Evolutionary conservation across 345 rosid species (phyloP).

Genomic region (Capsella bursapastoris): DNA sequence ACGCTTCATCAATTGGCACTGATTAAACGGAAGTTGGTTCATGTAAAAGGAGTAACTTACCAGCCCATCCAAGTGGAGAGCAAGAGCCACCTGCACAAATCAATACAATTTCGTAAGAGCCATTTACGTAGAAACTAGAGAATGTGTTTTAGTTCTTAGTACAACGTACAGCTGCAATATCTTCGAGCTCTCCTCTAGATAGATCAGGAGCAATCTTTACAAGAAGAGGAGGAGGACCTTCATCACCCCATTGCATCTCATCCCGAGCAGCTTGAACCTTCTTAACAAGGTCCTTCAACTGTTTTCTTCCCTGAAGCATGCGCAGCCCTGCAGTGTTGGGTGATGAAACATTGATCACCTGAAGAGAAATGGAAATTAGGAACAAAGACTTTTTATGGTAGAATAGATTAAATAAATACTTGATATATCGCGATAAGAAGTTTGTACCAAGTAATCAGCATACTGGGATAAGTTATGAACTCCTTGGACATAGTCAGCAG

Average conservation of each 20-base stretch:
- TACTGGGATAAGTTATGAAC: conserved; percentile 95
- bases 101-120: conserved; percentile 46
- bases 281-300: conserved; percentile 91
- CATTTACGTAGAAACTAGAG: not conserved
- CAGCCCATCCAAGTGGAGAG: conserved; percentile 95
- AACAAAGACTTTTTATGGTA: not conserved
- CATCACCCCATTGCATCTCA: conserved; percentile 99
- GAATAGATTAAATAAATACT: conserved; percentile 10
- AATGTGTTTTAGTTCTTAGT: conserved; percentile 5
- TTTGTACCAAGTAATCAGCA: conserved; percentile 93
- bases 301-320: conserved; percentile 95
- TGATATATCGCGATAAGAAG: not conserved
- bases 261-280: conserved; percentile 99
- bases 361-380: conserved; percentile 12
- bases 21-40: conserved; percentile 1
- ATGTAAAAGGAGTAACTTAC: conserved; percentile 47
- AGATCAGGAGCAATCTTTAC: conserved; percentile 98
- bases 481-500: conserved; percentile 95
- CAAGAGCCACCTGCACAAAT: conserved; percentile 83
- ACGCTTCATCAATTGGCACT: not conserved
- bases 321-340: conserved; percentile 97
- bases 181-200: conserved; percentile 93
- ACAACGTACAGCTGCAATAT: conserved; percentile 86
- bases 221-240: conserved; percentile 95
- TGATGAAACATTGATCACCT: conserved; percentile 98